Evolutionary conservation across 768 basidiomycete species (phyloP), one percentile per base, ranked within the genome.

Genomic region (Rubroboletus pulcherrimus): DNA sequence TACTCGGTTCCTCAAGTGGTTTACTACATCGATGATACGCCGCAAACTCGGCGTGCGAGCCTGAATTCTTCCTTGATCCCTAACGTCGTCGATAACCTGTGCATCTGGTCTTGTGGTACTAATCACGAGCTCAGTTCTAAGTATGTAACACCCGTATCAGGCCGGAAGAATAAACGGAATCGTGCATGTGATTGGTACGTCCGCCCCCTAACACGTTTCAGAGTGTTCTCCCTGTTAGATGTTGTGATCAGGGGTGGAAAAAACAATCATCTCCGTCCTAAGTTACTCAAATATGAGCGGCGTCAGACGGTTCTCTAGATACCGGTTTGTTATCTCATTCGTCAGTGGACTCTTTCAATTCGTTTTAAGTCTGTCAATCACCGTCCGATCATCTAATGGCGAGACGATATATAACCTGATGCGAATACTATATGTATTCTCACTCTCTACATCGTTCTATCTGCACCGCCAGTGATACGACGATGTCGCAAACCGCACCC

Each of bases 401-500:
- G 17, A 29, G 15, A 44, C 5, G 30, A 33, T 46, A 31, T 46
- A n/a, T 31, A 46, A 31, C 43, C 8, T 29, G 43, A 17, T 30
- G 17, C 43, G 29, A 11, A 5, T n/a, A 15, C 5, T 17, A 4
- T 21, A 11, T 41, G 11, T 12, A 2, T 7, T 21, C 19, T 31
- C 17, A 2, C 4, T 9, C 17, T 49, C 17, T 3, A n/a, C n/a
- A 4, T 19, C 51, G 11, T 21, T 35, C 34, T 1, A n/a, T 26
- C 31, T 34, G 3, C 21, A 29, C 42, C 6, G 17, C 26, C 21
- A 30, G 12, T 15, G 12, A 45, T 29, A 51, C 39, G 1, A 42
- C 41, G 0, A 67, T 67, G 66, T 57, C 59, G 19, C 54, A 48
- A 45, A 63, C 55, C 0, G 81, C 83, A 7, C 81, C 84, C 0